phyloP scores from a whole-genome alignment of 257 asterid species.

The Lycium barbarum region DNA sequence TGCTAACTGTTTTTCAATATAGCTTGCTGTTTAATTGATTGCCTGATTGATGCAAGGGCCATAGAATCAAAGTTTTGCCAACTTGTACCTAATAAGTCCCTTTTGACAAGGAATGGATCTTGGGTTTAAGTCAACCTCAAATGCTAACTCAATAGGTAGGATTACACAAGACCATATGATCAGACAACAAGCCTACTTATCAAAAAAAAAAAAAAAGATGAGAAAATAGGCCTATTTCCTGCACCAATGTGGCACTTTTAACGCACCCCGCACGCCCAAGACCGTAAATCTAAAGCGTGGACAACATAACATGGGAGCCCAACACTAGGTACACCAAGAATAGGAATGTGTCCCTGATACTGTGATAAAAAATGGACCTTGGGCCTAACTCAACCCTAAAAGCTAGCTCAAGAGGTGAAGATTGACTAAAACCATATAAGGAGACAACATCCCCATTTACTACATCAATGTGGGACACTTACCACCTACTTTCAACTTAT shows the following conservation, averaged over 20 bases:
- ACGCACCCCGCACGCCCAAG: not conserved
- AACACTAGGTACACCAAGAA: not conserved
- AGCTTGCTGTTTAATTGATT: not conserved
- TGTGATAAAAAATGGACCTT: not conserved
- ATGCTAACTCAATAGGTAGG: not conserved
- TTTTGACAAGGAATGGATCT: not conserved
- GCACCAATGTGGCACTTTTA: not conserved
- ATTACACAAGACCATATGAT: not conserved
- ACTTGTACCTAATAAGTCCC: not conserved
- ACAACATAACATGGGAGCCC: not conserved
- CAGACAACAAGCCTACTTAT: too few species aligned
- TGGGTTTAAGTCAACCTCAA: not conserved
- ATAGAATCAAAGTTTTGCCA: not conserved
- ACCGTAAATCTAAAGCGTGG: not conserved
- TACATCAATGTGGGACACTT: too few species aligned
- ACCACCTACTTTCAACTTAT: too few species aligned
- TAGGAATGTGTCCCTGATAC: not conserved
- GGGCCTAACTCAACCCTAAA: not conserved
- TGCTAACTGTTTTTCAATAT: not conserved
- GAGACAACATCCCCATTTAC: too few species aligned
- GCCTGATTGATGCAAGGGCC: not conserved
- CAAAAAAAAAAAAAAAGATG: too few species aligned
- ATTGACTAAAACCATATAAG: too few species aligned
- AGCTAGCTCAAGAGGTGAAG: too few species aligned
- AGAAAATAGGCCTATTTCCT: not conserved